phyloP scores from a whole-genome alignment of 1,284 basidiomycete genomes.

The Sporisorium graminicola region DNA sequence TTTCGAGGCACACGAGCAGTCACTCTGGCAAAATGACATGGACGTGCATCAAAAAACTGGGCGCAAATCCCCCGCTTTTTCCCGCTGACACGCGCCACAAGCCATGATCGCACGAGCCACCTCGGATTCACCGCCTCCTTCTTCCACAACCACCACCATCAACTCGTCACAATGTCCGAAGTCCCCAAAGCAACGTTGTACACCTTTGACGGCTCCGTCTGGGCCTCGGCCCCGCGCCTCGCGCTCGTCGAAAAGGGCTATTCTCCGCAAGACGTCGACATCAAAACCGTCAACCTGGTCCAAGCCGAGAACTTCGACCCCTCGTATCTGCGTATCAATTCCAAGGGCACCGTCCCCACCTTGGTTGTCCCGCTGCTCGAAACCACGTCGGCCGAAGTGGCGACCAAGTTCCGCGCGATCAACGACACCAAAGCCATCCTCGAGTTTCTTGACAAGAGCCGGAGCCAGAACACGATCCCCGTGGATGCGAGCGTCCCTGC shows the following conservation, averaged over 20 bases:
- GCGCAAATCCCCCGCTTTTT: not conserved
- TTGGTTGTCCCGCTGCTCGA: conserved; percentile 83
- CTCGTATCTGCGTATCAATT: conserved; percentile 80
- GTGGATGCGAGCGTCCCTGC: conserved; percentile 75
- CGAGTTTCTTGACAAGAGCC: conserved; percentile 75
- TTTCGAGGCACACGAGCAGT: not conserved
- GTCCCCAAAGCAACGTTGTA: conserved; percentile 56
- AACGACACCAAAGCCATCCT: conserved; percentile 83
- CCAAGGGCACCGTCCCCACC: conserved; percentile 86
- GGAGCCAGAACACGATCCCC: conserved; percentile 72
- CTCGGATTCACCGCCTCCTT: not conserved
- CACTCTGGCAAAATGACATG: not conserved
- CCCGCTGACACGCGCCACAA: too few species aligned
- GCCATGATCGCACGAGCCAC: conserved; percentile 8
- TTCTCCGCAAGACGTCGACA: conserved; percentile 53
- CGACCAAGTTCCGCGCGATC: conserved; percentile 83
- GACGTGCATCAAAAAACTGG: not conserved
- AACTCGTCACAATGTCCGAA: conserved; percentile 25
- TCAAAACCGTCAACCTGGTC: conserved; percentile 61
- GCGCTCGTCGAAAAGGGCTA: conserved; percentile 60
- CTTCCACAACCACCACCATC: not conserved
- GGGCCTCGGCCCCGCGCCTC: conserved; percentile 52
- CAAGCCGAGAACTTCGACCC: conserved; percentile 76
- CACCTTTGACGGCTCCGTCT: conserved; percentile 57
- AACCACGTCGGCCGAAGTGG: conserved; percentile 79